phyloP scores from a whole-genome alignment of 2,329 filamentous ascomycete species.

The Erysiphe pisi region DNA sequence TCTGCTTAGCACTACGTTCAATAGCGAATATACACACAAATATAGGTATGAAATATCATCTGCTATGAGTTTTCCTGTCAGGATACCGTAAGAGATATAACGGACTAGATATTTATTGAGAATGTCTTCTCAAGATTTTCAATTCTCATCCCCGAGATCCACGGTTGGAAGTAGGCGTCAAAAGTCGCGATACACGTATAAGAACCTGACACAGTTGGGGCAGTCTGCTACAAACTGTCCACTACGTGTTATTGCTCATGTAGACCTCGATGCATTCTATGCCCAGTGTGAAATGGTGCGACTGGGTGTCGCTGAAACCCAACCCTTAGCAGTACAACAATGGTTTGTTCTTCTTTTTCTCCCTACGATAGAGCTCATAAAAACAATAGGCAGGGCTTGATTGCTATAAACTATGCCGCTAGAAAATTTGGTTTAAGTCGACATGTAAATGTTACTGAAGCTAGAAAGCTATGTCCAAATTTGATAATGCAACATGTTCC shows the following conservation, averaged over 20 bases:
- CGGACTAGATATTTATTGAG: too few relatives aligned
- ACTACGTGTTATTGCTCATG: conserved; percentile 75
- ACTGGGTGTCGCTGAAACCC: conserved; percentile 59
- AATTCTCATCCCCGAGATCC: conserved; percentile 41
- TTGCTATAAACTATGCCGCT: conserved; percentile 92
- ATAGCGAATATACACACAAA: too few relatives aligned
- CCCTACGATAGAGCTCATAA: not conserved
- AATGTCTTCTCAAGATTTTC: conserved; percentile 43
- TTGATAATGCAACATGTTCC: conserved; percentile 86
- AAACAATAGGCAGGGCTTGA: conserved; percentile 63
- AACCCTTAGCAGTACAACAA: conserved; percentile 86
- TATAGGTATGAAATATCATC: not conserved
- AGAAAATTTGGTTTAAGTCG: conserved; percentile 67
- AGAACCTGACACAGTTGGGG: conserved; percentile 66
- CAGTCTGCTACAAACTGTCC: conserved; percentile 62
- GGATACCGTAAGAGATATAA: not conserved
- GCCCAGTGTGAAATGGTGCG: conserved; percentile 92
- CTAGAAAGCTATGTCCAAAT: conserved; percentile 73
- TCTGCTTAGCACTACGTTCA: not conserved
- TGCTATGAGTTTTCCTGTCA: not conserved
- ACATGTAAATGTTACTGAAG: conserved; percentile 69
- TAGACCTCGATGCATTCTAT: conserved; percentile 97
- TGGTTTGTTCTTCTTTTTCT: conserved; percentile 46
- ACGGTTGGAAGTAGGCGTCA: conserved; percentile 31
- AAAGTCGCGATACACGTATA: conserved; percentile 70